Base-by-base conservation (phyloP, 495 filamentous ascomycete genomes). In the Chaetomium tenue region DNA sequence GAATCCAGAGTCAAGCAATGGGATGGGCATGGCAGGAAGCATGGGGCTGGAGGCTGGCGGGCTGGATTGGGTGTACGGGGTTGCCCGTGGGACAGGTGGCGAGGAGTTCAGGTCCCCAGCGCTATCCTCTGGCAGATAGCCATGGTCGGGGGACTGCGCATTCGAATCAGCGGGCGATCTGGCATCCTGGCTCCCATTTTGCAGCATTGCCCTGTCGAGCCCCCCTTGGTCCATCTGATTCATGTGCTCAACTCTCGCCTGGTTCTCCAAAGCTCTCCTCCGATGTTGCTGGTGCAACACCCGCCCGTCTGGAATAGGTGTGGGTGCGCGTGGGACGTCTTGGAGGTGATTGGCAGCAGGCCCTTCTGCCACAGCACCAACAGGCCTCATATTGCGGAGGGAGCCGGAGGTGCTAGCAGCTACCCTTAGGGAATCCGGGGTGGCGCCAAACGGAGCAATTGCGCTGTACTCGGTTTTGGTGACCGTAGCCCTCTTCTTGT, bases 341-440 rank as follows among this genome's bases (percentile, higher is more conserved):
- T 94, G 90, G n/a, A 87, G 71, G 47, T 88, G 84, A 37, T 77
- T 81, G 23, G 66, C 79, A 62, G 44, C 47, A 46, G 80, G 72
- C 0, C 68, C 70, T 7, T 81, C 79, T 46, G 84, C 84, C 37
- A 85, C 85, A 22, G 84, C 74, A 9, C 87, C 83, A 37, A 90
- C 84, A 9, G 92, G 92, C 60, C 90, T 84, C 75, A 95, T 89
- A 50, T 88, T 86, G n/a, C 92, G 90, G 62, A 97, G 82, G 9
- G 92, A 95, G 20, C 90, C 90, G 37, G 92, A 86, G 18, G 91
- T 93, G 73, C 91, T 94, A 22, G 92, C 92, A 66, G 89, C 87
- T 13, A 96, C 91, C 60, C 92, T 83, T n/a, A 97, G 78, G 8
- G 92, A 95, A 44, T 91, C 89, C 22, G 87, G 83, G 53, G 86